phyloP scores from a whole-genome alignment of 805 yeast species.

The Saturnispora quitensis region DNA sequence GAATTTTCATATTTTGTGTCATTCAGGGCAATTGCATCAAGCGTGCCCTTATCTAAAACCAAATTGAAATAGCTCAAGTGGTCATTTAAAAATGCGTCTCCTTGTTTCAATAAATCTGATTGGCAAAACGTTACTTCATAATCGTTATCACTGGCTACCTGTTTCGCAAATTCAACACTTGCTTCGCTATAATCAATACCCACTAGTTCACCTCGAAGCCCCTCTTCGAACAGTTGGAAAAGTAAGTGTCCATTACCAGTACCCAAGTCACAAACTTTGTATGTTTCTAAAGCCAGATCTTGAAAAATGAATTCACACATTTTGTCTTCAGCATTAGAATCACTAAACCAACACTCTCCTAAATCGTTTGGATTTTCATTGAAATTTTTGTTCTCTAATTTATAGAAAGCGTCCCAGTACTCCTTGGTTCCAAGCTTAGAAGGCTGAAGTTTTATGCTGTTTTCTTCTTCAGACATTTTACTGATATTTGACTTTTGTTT shows the following conservation, averaged over 20 bases:
- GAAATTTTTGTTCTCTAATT: conserved; percentile 63
- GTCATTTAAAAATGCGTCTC: conserved; percentile 26
- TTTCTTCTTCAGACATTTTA: conserved; percentile 9
- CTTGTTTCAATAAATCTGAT: conserved; percentile 54
- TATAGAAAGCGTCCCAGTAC: conserved; percentile 89
- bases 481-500: background rate
- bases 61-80: conserved; percentile 47
- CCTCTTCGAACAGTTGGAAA: conserved; percentile 59
- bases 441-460: conserved; percentile 41
- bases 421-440: conserved; percentile 82
- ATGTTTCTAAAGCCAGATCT: conserved; percentile 29
- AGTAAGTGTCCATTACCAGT: conserved; percentile 94
- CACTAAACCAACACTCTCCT: conserved; percentile 96
- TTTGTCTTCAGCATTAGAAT: conserved; percentile 82
- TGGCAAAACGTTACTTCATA: conserved; percentile 42
- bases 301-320: conserved; percentile 65
- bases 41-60: conserved; percentile 87
- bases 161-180: conserved; percentile 67
- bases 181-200: conserved; percentile 86
- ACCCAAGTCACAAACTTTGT: conserved; percentile 65
- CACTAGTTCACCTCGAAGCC: conserved; percentile 36
- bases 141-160: conserved; percentile 39
- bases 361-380: conserved; percentile 68
- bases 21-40: conserved; percentile 92
- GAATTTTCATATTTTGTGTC: conserved; percentile 41